Evolutionary conservation across 1,139 yeast species (phyloP), one percentile per base, ranked within the genome.

Genomic region (Geotrichum phurueaensis): DNA sequence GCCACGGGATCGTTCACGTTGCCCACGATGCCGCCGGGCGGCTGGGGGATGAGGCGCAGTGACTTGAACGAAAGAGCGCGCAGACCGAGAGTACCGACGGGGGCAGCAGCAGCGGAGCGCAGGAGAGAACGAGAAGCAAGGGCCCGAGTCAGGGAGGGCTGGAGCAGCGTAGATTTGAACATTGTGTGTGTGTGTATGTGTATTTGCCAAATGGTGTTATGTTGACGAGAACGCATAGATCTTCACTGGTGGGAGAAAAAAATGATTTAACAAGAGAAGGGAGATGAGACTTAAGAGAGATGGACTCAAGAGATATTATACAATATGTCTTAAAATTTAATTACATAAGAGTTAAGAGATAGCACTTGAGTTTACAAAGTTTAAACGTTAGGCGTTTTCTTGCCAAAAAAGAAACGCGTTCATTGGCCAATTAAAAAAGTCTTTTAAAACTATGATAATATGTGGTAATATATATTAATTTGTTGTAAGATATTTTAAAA

Each of bases 1-100:
- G 81, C 81, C 66, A 82, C 84, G 2, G 96, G 87, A 63, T 91
- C 97, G 74, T 91, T 91, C 58, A 88, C 92, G 25, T 86, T 82
- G 18, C 95, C 96, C 12, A 75, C 77, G 63, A 74, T 71, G 63
- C 60, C 63, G 59, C 76, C 79, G 15, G 77, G 76, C 12, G 77
- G 77, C 67, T 74, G 76, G 54, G 76, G 76, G 56, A 73, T 71
- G 64, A 69, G 31, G 72, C 81, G 67, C 81, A 79, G 43, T 6
- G 59, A 51, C 47, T 56, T 48, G 51, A 25, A 23, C 51, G 51
- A 48, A 13, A 48, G 45, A 1, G 45, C 20, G 7, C 45, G 45
- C 45, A 39, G 45, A 15, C 45, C 45, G 45, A 39, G 29, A 25
- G 29, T 25, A 6, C 29, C 29, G 29, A 6, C 29, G 6, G 29